Evolutionary conservation across 345 rosid species (phyloP), one percentile per base, ranked within the genome.

Genomic region (Crucihimalaya himalaica): DNA sequence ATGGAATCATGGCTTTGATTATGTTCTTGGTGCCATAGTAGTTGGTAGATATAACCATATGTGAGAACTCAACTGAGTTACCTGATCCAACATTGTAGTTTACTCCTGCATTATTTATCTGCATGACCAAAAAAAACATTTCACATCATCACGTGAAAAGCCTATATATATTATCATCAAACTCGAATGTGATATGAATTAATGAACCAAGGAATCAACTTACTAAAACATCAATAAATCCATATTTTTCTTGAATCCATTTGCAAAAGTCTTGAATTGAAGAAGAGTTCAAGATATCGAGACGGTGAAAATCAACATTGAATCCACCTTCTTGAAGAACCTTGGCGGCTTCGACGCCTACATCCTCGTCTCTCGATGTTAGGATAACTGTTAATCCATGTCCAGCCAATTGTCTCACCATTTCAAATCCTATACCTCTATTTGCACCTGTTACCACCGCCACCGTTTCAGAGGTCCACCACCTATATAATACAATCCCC

Each of bases 51-150:
- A 90, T 48, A 40, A 90, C 96, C 81, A 71, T 86, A 63, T 76
- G 66, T 3, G 99, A 86, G 73, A 56, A 65, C 72, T 86, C 92
- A 42, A 92, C 92, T 3, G 96, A 92, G 83, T 95, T 95, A n/a
- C 72, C 79, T 7, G 87, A 63, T 64, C 93, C 97, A 20, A 84
- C 56, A 61, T 92, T 95, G 83, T 82, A 85, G 77, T 92, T 95
- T 60, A 92, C 94, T 72, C 96, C 99, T 8, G 99, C 99, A 78
- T 95, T 95, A 70, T 95, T 95, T 47, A 95, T 88, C 99, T 95
- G 75, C 79, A 78, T 19, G 11, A 64, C 0, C 12, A 35, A 45
- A 19, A 1, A 0, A 60, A 2, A 14, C 5, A 42, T 8, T 2
- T 61, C 34, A 40, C 8, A 39, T 61, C 63, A 48, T 48, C 15